These are phyloP conservation scores for Coprinellus aureogranulatus DNA, from an alignment of 768 basidiomycete genomes.

Conservation along the genomic window DNA sequence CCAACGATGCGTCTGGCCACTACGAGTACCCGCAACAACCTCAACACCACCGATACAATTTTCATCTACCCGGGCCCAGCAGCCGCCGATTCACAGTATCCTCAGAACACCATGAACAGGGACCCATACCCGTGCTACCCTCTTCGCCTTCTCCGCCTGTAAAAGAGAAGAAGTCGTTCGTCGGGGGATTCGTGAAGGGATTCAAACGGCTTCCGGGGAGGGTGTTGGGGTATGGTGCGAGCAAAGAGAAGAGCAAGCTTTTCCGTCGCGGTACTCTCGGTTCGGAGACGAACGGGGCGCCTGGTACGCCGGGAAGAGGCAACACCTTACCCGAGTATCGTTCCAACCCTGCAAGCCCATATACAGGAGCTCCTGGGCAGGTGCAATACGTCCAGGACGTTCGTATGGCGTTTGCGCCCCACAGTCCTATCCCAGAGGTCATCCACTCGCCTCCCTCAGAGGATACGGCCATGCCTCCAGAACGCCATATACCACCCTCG, in stretches of 20 bases:
- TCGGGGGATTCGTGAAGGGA: slow-evolving; percentile 36
- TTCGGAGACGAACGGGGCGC: slow-evolving; percentile 24
- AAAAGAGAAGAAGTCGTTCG: slow-evolving; percentile 28
- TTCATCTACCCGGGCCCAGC: background rate
- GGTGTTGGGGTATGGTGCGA: slow-evolving; percentile 26
- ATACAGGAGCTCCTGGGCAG: slow-evolving; percentile 15
- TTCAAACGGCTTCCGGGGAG: slow-evolving; percentile 32
- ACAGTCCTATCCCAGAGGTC: slow-evolving; percentile 18
- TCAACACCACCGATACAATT: background rate
- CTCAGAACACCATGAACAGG: too few species aligned
- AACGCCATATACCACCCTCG: slow-evolving; percentile 13
- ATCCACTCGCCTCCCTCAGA: background rate
- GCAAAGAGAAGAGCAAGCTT: slow-evolving; percentile 21
- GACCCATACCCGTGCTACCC: too few species aligned
- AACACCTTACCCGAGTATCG: slow-evolving; percentile 26
- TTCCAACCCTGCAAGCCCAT: slow-evolving; percentile 27
- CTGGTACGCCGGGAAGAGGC: slow-evolving; percentile 20
- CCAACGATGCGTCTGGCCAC: slow-evolving; percentile 10
- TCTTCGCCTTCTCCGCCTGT: slow-evolving; percentile 1
- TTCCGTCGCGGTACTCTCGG: slow-evolving; percentile 19
- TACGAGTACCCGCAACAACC: background rate
- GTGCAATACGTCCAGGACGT: slow-evolving; percentile 21
- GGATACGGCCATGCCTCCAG: background rate
- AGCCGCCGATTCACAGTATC: too few species aligned
- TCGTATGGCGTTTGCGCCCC: slow-evolving; percentile 23